Percentiles rank a stretch among this genome's conserved stretches.
Evolutionary conservation across 805 yeast genomes (phyloP).

Genomic region (Ogataea paraovalis): DNA sequence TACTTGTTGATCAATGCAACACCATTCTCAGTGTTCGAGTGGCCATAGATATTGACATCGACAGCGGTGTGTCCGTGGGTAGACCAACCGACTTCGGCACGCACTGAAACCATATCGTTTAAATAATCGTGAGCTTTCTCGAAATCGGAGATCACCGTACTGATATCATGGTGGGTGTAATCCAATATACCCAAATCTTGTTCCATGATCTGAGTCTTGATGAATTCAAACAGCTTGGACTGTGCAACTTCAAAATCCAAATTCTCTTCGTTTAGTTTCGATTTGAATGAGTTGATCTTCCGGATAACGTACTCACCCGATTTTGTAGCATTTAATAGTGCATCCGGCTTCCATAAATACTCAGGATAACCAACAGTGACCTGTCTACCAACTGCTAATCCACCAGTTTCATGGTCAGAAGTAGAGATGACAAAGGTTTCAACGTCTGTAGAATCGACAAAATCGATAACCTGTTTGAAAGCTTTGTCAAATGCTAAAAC

Average conservation of each 20-base stretch:
- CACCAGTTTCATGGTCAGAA: slow-evolving; percentile 96
- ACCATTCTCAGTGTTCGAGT: slow-evolving; percentile 53
- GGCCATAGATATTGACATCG: slow-evolving; percentile 87
- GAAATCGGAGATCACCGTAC: slow-evolving; percentile 34
- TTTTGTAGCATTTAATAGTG: slow-evolving; percentile 61
- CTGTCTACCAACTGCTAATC: slow-evolving; percentile 84
- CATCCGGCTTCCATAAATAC: slow-evolving; percentile 83
- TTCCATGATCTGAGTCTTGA: slow-evolving; percentile 51
- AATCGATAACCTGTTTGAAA: slow-evolving; percentile 67
- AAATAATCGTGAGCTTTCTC: slow-evolving; percentile 41
- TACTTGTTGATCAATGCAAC: slow-evolving; percentile 37
- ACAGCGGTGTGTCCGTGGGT: slow-evolving; percentile 97
- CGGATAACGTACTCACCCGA: slow-evolving; percentile 68
- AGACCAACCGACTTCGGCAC: slow-evolving; percentile 94
- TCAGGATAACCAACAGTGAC: slow-evolving; percentile 68
- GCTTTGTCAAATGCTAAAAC: slow-evolving; percentile 85
- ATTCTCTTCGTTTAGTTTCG: neutral
- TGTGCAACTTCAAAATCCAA: slow-evolving; percentile 3
- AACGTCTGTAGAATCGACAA: slow-evolving; percentile 60
- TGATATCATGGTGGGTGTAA: slow-evolving; percentile 51
- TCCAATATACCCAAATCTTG: slow-evolving; percentile 65
- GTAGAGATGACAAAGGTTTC: slow-evolving; percentile 81
- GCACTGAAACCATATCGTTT: slow-evolving; percentile 67
- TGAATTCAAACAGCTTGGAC: slow-evolving; percentile 38
- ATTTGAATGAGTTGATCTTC: slow-evolving; percentile 34